These are phyloP conservation scores for Artemisia tridentata DNA, from an alignment of 129 eudicot genomes.

Conservation along the genomic window DNA sequence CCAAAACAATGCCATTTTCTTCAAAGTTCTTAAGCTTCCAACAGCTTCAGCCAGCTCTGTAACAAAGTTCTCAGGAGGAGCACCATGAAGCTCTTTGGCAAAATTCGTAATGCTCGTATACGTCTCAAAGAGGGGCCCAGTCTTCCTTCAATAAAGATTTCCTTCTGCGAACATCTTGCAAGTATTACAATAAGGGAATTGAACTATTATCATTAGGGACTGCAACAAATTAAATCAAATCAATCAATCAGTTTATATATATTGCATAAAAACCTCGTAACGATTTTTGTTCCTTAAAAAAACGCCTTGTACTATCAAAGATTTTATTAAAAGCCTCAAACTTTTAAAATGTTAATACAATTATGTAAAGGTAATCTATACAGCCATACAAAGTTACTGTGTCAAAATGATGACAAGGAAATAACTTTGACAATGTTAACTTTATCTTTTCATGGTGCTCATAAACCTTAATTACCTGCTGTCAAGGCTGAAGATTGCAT, in stretches of 20 bases:
- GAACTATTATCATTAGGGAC: slow-evolving; percentile 50
- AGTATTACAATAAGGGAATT: slow-evolving; percentile 47
- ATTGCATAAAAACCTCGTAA: neutral
- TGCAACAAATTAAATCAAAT: slow-evolving; percentile 21
- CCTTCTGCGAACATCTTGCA: slow-evolving; percentile 99
- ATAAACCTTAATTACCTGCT: too few relatives aligned
- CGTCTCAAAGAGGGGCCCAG: slow-evolving; percentile 35
- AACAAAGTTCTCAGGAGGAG: slow-evolving; percentile 77
- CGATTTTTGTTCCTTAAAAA: neutral
- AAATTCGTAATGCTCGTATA: slow-evolving; percentile 41
- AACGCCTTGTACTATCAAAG: neutral
- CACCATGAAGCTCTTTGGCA: slow-evolving; percentile 83
- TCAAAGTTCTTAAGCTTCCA: slow-evolving; percentile 79
- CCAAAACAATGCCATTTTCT: slow-evolving; percentile 86
- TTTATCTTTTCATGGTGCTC: neutral
- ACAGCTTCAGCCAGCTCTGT: slow-evolving; percentile 80
- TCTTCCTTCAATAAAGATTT: slow-evolving; percentile 43
- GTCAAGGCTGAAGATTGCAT: too few relatives aligned
- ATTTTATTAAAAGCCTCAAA: neutral
- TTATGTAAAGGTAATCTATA: neutral
- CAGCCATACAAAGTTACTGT: neutral
- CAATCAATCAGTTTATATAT: neutral
- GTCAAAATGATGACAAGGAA: neutral
- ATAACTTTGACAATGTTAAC: neutral
- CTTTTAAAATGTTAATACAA: neutral